Evolutionary conservation across 2,329 filamentous ascomycete species (phyloP), one percentile per base, ranked within the genome.

Genomic region (Thermothelomyces thermophilus): DNA sequence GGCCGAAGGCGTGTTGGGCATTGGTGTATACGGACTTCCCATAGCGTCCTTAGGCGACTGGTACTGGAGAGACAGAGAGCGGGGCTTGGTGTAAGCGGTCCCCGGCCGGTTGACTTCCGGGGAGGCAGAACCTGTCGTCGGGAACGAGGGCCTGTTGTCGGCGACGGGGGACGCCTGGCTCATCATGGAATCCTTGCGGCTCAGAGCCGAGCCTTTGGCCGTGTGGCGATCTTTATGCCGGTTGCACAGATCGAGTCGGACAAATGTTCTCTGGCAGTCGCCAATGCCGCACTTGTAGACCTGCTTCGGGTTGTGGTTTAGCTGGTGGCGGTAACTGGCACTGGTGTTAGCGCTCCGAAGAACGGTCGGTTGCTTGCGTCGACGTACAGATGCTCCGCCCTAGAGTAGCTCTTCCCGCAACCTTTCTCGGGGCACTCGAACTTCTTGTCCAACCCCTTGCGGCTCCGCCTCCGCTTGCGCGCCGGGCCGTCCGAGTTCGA

Each of bases 301-400:
- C 64, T 94, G 88, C 70, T 96, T 96, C 16, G 91, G 91, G 50
- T 87, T 86, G 70, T 97, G 93, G 66, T 98, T 98, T 59, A 97
- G 72, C 70, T 97, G 90, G 69, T 97, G 91, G 40, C 93, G 83
- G 70, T 96, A 82, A 40, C 80, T 84, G 53, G 39, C 37, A 8
- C 26, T 17, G 5, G 48, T 53, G 51, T 70, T 52, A 67, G 63
- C 48, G 13, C 16, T 48, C n/a, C 42, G 33, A 26, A 34, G 16
- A 31, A 33, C 14, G 13, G n/a, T 9, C 28, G 14, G 13, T 40
- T 28, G 30, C 14, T 41, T 33, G 30, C 33, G 14, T 24, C 17
- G 69, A 73, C 76, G 76, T 80, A 96, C 72, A 98, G 74, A 73
- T 98, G 93, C 70, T 97, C 93, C 8, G 93, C 91, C 64, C 93